Base-by-base conservation (phyloP, 345 rosid species). In the Sonneratia alba region DNA sequence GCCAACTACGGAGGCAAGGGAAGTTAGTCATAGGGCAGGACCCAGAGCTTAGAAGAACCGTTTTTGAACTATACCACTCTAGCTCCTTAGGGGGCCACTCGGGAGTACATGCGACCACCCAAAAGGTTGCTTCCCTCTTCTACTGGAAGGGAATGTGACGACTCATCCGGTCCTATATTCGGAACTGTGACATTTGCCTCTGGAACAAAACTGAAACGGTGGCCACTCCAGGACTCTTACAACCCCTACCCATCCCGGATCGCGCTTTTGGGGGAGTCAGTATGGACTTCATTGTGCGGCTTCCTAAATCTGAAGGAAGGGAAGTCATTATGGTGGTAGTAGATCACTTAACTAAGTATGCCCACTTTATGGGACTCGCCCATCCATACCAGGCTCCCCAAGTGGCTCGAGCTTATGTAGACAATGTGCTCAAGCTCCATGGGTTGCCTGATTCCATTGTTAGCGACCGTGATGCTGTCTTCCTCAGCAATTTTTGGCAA, bases 401-500 rank as follows among this genome's bases (percentile, higher is more conserved):
- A 7, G 67, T 63, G 8, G 67, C 67, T 16, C 14, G 21, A 63
- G 38, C 38, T 4, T 66, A 13, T 36, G 9, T 36, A 3, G 9
- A 66, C 43, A 34, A 19, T 3, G 8, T 34, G 12, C 11, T 36
- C 22, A 36, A 66, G 22, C 36, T 66, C 10, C 69, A 64, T 66
- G 45, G 69, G 6, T 36, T 66, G 13, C 40, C 45, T 9, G 11
- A 6, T 7, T 7, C 45, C 16, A 66, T 66, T 36, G 22, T 19
- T 11, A 66, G 69, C 16, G 45, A 66, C 36, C 19, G 40, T 7
- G 45, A 66, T 22, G 6, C 69, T 36, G 24, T 66, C 8, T 66
- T 66, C 43, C 43, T 66, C 19, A 66, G 69, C 22, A 42, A 34
- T 10, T 66, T 66, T 42, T 66, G 69, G 69, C 67, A 24, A n/a